These are phyloP conservation scores for Thalassiosira delicatula DNA, from an alignment of 352 stramenopile genomes.

Conservation along the genomic window DNA sequence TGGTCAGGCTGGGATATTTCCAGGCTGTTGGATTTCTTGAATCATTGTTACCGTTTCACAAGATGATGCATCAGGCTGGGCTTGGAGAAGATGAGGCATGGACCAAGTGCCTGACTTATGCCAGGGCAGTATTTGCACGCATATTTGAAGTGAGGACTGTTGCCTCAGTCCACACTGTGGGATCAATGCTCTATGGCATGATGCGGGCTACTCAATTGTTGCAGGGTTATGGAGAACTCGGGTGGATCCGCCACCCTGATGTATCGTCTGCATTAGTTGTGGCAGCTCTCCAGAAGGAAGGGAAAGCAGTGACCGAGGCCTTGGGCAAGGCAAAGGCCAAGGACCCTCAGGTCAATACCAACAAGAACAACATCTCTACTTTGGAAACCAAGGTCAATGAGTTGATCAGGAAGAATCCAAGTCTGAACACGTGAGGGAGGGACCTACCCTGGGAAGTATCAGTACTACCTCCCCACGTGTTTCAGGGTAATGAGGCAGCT, in stretches of 20 bases:
- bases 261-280: not conserved
- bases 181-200: slow-evolving; percentile 16
- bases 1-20: not conserved
- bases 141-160: not conserved
- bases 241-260: slow-evolving; percentile 10
- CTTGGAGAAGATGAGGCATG: not conserved
- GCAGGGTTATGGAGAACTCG: not conserved
- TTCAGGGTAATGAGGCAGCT: no score
- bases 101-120: not conserved
- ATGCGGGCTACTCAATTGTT: slow-evolving; percentile 3
- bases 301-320: no score
- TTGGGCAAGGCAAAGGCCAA: no score
- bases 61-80: slow-evolving; percentile 1
- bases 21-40: not conserved
- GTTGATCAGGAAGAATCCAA: no score
- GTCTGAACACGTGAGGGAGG: no score
- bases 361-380: no score
- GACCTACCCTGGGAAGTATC: no score
- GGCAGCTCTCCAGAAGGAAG: slow-evolving; percentile 1
- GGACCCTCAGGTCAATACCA: no score
- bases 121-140: not conserved
- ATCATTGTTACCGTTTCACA: slow-evolving; percentile 1
- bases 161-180: not conserved
- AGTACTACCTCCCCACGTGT: no score
- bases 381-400: no score